Base-by-base conservation (phyloP, 2,329 filamentous ascomycete species). In the Penicillium sp. region DNA sequence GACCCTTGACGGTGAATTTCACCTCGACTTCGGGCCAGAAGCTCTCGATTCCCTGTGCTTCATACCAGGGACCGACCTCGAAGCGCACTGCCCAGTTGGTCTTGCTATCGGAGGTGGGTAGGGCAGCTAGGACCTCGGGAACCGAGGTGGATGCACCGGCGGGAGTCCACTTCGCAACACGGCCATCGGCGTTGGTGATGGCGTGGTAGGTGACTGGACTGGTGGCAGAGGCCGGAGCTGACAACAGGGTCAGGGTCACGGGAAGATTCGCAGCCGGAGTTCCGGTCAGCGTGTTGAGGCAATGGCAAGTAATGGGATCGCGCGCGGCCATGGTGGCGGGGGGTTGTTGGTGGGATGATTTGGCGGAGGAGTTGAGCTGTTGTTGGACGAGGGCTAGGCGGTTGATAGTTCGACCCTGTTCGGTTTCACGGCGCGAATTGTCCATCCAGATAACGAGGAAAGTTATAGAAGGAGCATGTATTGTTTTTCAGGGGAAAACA, bases 191-290 rank as follows among this genome's bases (percentile, higher is more conserved):
- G 55, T 79, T 75, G 42, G 77, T 79, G 18, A 65, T 69, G 33
- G 74, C 75, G 51, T 60, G 64, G 66, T 77, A 78, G 19, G 54
- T 68, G 49, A 65, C 48, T 16, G 63, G 59, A 31, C 53, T 60
- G 54, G 55, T 46, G 64, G 73, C 54, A 45, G 56, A 63, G 40
- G 63, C 43, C 16, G 57, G 77, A 74, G 46, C 90, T 77, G 23
- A 88, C 64, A 97, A 76, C 47, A 84, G 75, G 2, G 77, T 77
- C 29, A 81, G 73, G 0, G 75, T 77, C 61, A 82, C 81, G 26
- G 77, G 75, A 18, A 84, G 71, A 21, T 75, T 67, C 1, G 75
- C 71, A 18, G 73, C 75, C 9, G 77, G 74, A 9, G 75, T 76
- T 44, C 76, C 75, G 43, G 75, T 76, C 47, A 78, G 63, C 29